Base-by-base conservation (phyloP, 2,329 filamentous ascomycete genomes). In the Pseudogymnoascus sp. region DNA sequence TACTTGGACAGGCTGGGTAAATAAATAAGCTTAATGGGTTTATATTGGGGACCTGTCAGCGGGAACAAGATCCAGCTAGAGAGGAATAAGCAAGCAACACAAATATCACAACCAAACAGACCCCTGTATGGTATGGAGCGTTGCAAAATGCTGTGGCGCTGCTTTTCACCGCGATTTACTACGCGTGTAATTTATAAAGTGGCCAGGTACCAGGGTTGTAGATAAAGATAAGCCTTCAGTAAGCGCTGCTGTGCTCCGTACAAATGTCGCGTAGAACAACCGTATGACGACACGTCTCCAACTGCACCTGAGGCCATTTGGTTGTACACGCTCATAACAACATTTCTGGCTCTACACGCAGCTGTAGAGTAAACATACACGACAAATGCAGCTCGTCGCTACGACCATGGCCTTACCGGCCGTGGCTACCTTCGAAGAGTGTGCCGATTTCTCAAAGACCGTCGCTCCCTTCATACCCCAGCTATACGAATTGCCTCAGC, bases 381-480 rank as follows among this genome's bases (percentile, higher is more conserved):
- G 50, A 57, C 19, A 57, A 10, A 57, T 57, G 26, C 50, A 57
- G 50, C 28, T 57, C 9, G 50, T 57, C 50, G 10, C 59, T 13
- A 23, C 59, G 19, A 60, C 33, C 33, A 89, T 93, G 87, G 83
- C 87, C 66, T 78, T 96, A 19, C 91, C 92, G 5, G 75, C 81
- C n/a, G 77, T 96, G 68, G 83, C 84, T 67, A 82, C 84, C 38
- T 78, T 95, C 11, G 78, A 82, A 67, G 91, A 96, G 68, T 93
- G 89, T 75, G 85, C 88, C 68, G 87, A 92, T 75, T 96, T 87
- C 76, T 78, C 81, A 68, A 84, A 85, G 70, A 90, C 89, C 0
- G 87, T 96, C 68, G 79, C 85, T 68, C 92, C 92, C 9, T 96
- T 85, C 74, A 72, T 91, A 53, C 79, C 83, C 9, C 87, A 92